Percentiles rank a stretch among this genome's conserved stretches.
Conservation (phyloP, 768 basidiomycete species). For the Tricholoma terreum region DNA sequence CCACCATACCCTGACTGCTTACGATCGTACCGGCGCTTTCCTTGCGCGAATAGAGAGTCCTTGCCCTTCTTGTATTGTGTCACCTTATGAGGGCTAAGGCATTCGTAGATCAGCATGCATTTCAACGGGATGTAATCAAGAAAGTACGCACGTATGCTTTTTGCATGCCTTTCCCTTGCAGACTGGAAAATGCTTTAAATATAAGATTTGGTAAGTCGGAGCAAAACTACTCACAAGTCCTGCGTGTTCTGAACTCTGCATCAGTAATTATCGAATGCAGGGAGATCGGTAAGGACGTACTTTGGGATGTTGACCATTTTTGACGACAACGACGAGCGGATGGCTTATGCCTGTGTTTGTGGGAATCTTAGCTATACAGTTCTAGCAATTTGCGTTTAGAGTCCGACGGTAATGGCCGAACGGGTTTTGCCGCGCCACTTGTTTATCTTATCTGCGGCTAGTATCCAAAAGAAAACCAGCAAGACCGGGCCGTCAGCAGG, state of each 20-base stretch:
- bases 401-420: conserved; percentile 6
- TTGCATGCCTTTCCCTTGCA: conserved; percentile 97
- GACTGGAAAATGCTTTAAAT: conserved; percentile 38
- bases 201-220: conserved; percentile 2
- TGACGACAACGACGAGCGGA: conserved; percentile 39
- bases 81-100: conserved; percentile 90
- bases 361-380: conserved; percentile 33
- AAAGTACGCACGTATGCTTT: conserved; percentile 84
- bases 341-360: conserved; percentile 34
- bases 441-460: no score
- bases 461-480: no score
- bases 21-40: conserved; percentile 99
- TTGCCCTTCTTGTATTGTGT: conserved; percentile 99
- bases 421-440: not conserved
- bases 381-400: conserved; percentile 29
- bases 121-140: not conserved
- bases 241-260: conserved; percentile 64
- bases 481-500: no score
- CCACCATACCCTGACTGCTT: conserved; percentile 99
- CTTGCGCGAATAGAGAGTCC: conserved; percentile 95
- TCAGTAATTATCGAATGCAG: conserved; percentile 4
- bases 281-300: conserved; percentile 44
- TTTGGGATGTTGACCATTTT: conserved; percentile 96
- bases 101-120: not conserved
- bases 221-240: conserved; percentile 76